phyloP scores from a whole-genome alignment of 192 early-diverging fungal species.

The Cladochytrium replicatum region DNA sequence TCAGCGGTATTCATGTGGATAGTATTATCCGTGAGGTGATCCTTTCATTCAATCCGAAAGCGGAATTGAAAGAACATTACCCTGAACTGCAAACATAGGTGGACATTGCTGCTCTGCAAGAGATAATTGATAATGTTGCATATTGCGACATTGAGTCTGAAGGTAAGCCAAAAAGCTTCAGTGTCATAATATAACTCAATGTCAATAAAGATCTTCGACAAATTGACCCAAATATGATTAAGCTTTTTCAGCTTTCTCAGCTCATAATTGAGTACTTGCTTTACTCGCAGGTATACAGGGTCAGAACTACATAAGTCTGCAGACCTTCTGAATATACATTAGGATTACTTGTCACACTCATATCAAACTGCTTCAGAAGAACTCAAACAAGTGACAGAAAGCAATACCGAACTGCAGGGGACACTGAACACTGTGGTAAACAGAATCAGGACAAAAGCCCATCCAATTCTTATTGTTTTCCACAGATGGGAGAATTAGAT shows the following conservation, averaged over 20 bases:
- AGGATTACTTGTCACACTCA: background rate
- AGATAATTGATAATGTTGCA: slow-evolving; percentile 44
- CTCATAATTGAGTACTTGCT: slow-evolving; percentile 48
- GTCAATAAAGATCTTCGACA: slow-evolving; percentile 22
- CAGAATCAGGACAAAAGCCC: background rate
- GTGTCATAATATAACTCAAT: background rate
- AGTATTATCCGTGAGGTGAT: slow-evolving; percentile 33
- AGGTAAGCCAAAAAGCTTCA: slow-evolving; percentile 8
- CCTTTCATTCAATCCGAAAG: background rate
- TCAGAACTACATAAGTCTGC: slow-evolving; percentile 8
- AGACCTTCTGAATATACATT: background rate
- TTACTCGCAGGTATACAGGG: slow-evolving; percentile 31
- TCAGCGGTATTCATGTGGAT: slow-evolving; percentile 21
- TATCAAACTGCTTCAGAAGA: background rate
- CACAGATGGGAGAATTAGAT: slow-evolving; percentile 17
- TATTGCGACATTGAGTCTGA: slow-evolving; percentile 44
- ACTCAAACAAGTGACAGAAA: background rate
- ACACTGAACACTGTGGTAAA: background rate
- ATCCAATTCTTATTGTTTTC: slow-evolving; percentile 2
- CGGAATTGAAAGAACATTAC: background rate
- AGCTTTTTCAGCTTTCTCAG: slow-evolving; percentile 46
- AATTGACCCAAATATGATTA: slow-evolving; percentile 44
- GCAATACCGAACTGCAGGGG: background rate
- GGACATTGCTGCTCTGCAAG: slow-evolving; percentile 35
- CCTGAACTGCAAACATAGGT: slow-evolving; percentile 13